Evolutionary conservation across 2,329 filamentous ascomycete genomes (phyloP), one percentile per base, ranked within the genome.

Genomic region (Shiraia sp.): DNA sequence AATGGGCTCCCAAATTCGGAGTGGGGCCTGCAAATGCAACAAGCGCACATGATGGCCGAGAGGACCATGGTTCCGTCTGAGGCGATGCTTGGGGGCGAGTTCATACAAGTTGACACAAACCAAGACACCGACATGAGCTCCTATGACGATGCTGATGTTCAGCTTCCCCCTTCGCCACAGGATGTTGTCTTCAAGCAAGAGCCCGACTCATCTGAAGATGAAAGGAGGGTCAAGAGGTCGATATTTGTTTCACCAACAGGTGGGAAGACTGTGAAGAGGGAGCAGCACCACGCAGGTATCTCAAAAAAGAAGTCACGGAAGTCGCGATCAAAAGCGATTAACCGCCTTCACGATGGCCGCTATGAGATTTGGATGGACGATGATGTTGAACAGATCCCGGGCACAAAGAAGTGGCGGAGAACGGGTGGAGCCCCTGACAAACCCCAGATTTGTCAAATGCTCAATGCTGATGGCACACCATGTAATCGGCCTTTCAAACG

Each of bases 201-300:
- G 28, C 39, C 47, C 7, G 51, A 58, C 10, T 27, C 37, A 14
- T 52, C 56, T 8, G 50, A 55, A 6, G 47, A 42, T 28, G 45
- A 42, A 24, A 30, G 32, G 19, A 39, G 42, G 35, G 37, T 51
- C 30, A 53, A 32, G 24, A 36, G 51, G 9, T 55, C 51, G n/a
- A 60, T 64, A 12, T 47, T 53, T 33, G 45, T 55, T 4, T 56
- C 58, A 15, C 47, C 55, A 2, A 63, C 53, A 24, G 59, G 61
- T 9, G 48, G 56, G 10, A 64, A 63, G 34, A 44, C 53, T 4
- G 48, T 61, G 5, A 60, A 53, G 28, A 59, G 53, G 28, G 57
- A 58, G 36, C 41, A 33, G 12, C 35, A 36, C 10, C 32, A 16
- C 31, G 28, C 16, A 17, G 37, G 6, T 15, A 42, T 10, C n/a